These are phyloP conservation scores for Adansonia digitata DNA, from an alignment of 345 rosid genomes.

Conservation along the genomic window DNA sequence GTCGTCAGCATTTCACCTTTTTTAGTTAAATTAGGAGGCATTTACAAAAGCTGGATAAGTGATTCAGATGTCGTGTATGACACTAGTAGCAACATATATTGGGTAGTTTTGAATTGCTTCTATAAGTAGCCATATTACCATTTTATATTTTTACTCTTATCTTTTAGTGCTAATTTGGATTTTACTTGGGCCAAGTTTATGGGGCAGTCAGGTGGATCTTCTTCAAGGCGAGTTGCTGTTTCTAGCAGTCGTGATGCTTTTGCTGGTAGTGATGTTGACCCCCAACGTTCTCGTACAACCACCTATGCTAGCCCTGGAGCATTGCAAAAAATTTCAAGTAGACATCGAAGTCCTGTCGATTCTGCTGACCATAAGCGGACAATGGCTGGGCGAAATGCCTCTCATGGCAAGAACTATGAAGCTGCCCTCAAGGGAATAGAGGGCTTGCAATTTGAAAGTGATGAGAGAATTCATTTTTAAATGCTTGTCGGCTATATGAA, in stretches of 20 bases:
- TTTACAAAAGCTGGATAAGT: neutral
- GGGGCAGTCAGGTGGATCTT: slow-evolving; percentile 62
- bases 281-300: slow-evolving; percentile 42
- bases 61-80: neutral
- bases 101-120: neutral
- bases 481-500: neutral
- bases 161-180: slow-evolving; percentile 8
- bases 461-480: slow-evolving; percentile 14
- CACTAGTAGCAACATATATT: neutral
- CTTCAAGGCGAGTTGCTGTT: slow-evolving; percentile 47
- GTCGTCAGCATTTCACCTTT: neutral
- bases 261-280: slow-evolving; percentile 53
- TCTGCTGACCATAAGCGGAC: slow-evolving; percentile 61
- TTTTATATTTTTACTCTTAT: neutral
- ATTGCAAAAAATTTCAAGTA: slow-evolving; percentile 42
- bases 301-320: slow-evolving; percentile 53
- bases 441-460: slow-evolving; percentile 18
- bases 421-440: slow-evolving; percentile 18
- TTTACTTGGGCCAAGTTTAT: slow-evolving; percentile 24
- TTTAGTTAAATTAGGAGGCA: neutral
- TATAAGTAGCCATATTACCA: neutral
- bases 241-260: slow-evolving; percentile 62
- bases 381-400: slow-evolving; percentile 38
- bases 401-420: slow-evolving; percentile 16
- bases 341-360: slow-evolving; percentile 47